Evolutionary conservation across 1,284 basidiomycete genomes (phyloP).

Genomic region (Bjerkandera adusta): DNA sequence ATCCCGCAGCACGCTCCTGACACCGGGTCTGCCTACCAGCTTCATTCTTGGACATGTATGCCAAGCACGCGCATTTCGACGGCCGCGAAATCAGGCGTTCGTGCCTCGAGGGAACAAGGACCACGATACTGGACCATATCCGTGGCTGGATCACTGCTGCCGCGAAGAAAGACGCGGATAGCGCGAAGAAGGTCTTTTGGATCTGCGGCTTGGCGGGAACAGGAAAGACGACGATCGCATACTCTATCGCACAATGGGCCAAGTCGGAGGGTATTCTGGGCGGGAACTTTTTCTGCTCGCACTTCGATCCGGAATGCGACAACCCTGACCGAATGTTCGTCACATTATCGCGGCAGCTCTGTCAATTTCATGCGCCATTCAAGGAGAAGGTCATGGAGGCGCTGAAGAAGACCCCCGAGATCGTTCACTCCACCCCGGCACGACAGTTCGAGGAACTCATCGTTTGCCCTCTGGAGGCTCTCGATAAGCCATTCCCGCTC

Average conservation of each 20-base stretch:
- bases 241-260: constrained; percentile 13
- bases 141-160: too few relatives aligned
- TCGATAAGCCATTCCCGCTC: constrained; percentile 7
- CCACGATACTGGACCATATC: too few relatives aligned
- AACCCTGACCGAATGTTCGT: constrained; percentile 21
- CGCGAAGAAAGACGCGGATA: too few relatives aligned
- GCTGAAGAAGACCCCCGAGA: constrained; percentile 15
- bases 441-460: constrained; percentile 23
- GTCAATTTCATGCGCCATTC: constrained; percentile 14
- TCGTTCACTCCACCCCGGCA: constrained; percentile 5
- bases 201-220: constrained; percentile 15
- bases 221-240: constrained; percentile 16
- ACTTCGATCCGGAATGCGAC: constrained; percentile 19
- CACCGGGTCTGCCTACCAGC: too few relatives aligned
- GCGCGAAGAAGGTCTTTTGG: too few relatives aligned
- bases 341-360: constrained; percentile 27
- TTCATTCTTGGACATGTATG: too few relatives aligned
- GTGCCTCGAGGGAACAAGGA: too few relatives aligned
- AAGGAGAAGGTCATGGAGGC: constrained; percentile 12
- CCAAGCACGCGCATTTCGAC: too few relatives aligned
- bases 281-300: constrained; percentile 32
- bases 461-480: constrained; percentile 20
- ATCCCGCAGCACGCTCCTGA: too few relatives aligned
- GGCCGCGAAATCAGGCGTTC: too few relatives aligned
- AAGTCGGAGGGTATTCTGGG: constrained; percentile 18